phyloP scores from a whole-genome alignment of 2,329 filamentous ascomycete species.

The Talaromyces sp. region DNA sequence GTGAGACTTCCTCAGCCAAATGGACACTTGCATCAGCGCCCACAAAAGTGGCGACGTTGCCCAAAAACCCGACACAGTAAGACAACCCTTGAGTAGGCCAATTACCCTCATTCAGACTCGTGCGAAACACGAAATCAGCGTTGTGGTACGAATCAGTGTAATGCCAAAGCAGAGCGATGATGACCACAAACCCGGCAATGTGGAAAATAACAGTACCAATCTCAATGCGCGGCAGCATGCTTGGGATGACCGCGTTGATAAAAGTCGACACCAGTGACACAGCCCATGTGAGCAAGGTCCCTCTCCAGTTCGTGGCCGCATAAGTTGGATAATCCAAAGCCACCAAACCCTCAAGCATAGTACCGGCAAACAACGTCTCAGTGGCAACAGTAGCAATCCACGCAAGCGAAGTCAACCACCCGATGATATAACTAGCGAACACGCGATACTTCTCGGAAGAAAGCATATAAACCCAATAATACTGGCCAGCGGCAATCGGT shows the following conservation, averaged over 20 bases:
- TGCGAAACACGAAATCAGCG: constrained; percentile 36
- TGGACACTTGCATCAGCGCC: constrained; percentile 31
- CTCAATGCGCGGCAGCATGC: constrained; percentile 35
- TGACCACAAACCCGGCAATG: constrained; percentile 38
- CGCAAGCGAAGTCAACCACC: constrained; percentile 41
- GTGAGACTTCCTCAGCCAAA: constrained; percentile 39
- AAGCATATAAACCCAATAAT: constrained; percentile 46
- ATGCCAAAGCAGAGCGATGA: constrained; percentile 42
- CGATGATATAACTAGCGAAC: constrained; percentile 41
- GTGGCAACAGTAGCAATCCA: constrained; percentile 43
- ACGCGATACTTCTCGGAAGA: constrained; percentile 37
- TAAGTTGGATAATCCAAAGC: constrained; percentile 41
- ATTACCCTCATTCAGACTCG: constrained; percentile 38
- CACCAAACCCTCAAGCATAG: constrained; percentile 43
- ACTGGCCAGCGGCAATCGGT: constrained; percentile 44
- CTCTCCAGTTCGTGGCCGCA: constrained; percentile 40
- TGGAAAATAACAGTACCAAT: constrained; percentile 40
- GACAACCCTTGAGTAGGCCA: constrained; percentile 37
- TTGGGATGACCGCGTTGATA: constrained; percentile 40
- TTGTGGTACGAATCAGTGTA: constrained; percentile 32
- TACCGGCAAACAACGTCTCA: constrained; percentile 41
- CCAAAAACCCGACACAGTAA: constrained; percentile 37
- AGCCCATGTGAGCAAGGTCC: constrained; percentile 40
- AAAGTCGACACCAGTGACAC: constrained; percentile 37
- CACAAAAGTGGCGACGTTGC: constrained; percentile 38